Percentiles rank a stretch among this genome's conserved stretches.
These are phyloP conservation scores for Parietichytrium sp. DNA, from an alignment of 108 stramenopile species.

Conservation along the genomic window DNA sequence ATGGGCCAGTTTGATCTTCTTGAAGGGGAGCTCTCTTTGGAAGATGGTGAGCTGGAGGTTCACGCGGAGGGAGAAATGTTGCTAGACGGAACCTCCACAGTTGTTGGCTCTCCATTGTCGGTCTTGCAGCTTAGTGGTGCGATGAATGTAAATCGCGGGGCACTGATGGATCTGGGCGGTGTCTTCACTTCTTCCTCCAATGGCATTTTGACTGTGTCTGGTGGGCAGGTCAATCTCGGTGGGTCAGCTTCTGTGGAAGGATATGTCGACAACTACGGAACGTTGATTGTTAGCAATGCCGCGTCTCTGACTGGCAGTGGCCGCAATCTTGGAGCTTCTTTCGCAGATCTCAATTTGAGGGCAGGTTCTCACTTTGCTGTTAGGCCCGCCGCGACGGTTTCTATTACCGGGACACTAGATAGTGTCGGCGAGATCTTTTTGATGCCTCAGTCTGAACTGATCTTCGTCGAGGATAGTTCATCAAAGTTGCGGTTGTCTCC, in stretches of 20 bases:
- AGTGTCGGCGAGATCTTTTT: background rate
- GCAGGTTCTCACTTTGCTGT: background rate
- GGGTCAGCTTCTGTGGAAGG: background rate
- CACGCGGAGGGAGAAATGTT: conserved; percentile 1
- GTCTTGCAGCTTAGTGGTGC: background rate
- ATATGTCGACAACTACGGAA: background rate
- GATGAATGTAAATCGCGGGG: background rate
- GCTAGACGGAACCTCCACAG: background rate
- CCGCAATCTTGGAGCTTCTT: background rate
- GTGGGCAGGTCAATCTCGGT: background rate
- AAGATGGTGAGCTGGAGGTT: background rate
- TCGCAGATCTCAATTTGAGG: background rate
- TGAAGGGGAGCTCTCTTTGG: background rate
- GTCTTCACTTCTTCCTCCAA: background rate
- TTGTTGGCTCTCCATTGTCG: background rate
- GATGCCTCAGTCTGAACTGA: background rate
- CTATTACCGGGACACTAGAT: background rate
- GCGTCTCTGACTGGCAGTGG: background rate
- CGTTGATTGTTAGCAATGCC: background rate
- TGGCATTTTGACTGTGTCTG: background rate
- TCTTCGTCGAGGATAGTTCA: background rate
- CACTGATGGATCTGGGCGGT: background rate
- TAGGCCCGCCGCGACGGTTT: background rate
- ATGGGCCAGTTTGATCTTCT: background rate
- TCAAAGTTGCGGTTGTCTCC: background rate